Conservation (phyloP, 176 grass and related monocot genomes). For the Zizania latifolia region DNA sequence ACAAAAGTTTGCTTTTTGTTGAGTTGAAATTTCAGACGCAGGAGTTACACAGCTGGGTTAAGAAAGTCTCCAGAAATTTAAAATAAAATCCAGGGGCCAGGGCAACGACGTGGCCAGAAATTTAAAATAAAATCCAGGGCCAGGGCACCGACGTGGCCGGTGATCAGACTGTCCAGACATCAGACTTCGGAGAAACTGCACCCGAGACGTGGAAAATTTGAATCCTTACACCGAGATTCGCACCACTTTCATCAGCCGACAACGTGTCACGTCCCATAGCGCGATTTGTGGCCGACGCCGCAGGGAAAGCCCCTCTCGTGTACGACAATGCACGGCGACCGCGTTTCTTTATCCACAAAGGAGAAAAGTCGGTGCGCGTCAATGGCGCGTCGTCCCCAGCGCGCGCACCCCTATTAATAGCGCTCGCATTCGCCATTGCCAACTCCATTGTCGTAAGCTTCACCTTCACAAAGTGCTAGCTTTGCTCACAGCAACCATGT, state of each 20-base stretch:
- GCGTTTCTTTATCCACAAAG: constrained; percentile 3
- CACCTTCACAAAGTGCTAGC: neutral
- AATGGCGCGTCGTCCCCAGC: neutral
- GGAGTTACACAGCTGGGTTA: no score
- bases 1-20: no score
- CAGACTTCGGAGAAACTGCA: neutral
- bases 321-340: neutral
- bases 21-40: no score
- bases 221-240: neutral
- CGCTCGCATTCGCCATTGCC: neutral
- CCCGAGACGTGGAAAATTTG: neutral
- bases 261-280: neutral
- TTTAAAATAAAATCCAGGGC: no score
- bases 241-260: neutral
- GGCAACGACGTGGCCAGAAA: neutral
- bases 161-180: no score
- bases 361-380: constrained; percentile 21
- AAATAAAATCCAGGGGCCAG: no score
- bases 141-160: neutral
- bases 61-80: no score
- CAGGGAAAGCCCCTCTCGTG: neutral
- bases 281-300: neutral
- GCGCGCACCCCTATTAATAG: neutral
- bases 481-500: neutral
- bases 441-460: neutral